These are phyloP conservation scores for Arctostaphylos glauca DNA, from an alignment of 148 eudicot species.

Conservation along the genomic window DNA sequence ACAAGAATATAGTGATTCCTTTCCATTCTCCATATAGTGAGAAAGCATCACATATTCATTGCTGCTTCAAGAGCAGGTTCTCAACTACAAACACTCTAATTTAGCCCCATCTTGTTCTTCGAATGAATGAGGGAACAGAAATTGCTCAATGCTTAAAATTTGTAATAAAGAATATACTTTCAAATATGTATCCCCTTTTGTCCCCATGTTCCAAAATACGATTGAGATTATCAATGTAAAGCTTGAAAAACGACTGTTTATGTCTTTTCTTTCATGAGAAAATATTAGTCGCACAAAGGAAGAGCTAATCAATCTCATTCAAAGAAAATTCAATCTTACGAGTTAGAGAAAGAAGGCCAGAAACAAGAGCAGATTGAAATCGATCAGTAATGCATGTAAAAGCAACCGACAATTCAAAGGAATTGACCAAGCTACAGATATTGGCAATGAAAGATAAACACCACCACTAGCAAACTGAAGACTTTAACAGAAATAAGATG, in stretches of 20 bases:
- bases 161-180: neutral
- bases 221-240: neutral
- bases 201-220: neutral
- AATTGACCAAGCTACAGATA: neutral
- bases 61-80: neutral
- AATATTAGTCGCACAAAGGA: neutral
- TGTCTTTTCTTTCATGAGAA: neutral
- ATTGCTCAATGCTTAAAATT: conserved; percentile 2
- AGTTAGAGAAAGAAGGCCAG: neutral
- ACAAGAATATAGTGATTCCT: neutral
- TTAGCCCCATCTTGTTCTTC: neutral
- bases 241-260: neutral
- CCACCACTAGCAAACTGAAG: neutral
- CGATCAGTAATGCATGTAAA: neutral
- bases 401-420: neutral
- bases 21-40: neutral
- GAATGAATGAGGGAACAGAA: neutral
- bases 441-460: neutral
- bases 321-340: neutral
- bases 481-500: neutral
- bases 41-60: neutral
- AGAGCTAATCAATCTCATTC: neutral
- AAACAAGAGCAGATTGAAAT: neutral
- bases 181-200: neutral
- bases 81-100: neutral